Conservation (phyloP, 164 flowering plant genomes). For the Vitis labrusca region DNA sequence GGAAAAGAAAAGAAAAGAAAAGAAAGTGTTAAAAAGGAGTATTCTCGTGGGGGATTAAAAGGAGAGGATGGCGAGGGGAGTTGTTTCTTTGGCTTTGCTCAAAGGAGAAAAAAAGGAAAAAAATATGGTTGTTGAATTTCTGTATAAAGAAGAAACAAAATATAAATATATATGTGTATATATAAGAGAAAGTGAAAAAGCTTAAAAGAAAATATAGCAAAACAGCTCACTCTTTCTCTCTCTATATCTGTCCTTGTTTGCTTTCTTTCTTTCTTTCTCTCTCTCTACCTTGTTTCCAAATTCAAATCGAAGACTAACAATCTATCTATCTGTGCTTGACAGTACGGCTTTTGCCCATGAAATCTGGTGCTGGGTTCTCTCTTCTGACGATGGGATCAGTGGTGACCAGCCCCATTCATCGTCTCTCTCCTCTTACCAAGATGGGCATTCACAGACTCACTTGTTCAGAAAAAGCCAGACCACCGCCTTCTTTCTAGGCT, state of each 20-base stretch:
- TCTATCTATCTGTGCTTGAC: background rate
- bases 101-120: constrained; percentile 13
- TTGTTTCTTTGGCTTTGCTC: constrained; percentile 6
- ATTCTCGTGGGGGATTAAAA: constrained; percentile 11
- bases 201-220: background rate
- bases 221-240: background rate
- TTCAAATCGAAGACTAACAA: constrained; percentile 2
- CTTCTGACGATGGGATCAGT: background rate
- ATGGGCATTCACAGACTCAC: background rate
- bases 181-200: background rate
- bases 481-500: constrained; percentile 23
- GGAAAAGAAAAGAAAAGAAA: constrained; percentile 8
- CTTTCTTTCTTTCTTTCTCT: background rate
- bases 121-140: constrained; percentile 26
- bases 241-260: background rate
- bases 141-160: constrained; percentile 20
- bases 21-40: constrained; percentile 9
- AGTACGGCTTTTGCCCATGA: constrained; percentile 10
- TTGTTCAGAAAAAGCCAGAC: constrained; percentile 31
- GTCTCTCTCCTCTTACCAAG: background rate
- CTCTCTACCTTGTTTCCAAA: background rate
- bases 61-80: background rate
- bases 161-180: no score
- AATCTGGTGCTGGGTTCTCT: background rate
- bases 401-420: background rate